Evolutionary conservation across 192 early-diverging fungal species (phyloP), one percentile per base, ranked within the genome.

Genomic region (Phycomyces nitens): DNA sequence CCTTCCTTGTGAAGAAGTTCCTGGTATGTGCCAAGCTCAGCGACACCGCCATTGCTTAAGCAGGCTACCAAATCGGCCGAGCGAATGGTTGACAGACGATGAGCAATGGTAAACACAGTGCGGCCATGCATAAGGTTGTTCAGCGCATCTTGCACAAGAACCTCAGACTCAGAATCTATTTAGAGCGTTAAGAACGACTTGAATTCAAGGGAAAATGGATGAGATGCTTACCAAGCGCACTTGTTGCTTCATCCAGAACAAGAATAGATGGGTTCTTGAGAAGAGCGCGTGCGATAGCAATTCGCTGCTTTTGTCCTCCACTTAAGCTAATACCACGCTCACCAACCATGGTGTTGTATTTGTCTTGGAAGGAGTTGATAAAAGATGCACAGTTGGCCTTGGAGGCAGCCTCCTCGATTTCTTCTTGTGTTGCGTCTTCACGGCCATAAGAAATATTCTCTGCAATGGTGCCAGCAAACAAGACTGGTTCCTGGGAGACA

Each of bases 321-420:
- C 75, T 78, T 18, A 84, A 53, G 21, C 74, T 66, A 29, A 75
- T 56, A 15, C 76, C 78, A 18, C 77, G 74, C 21, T 70, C 69
- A 43, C 79, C 81, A 1, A 83, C 71, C 54, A 67, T 44, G 12
- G 80, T 83, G 8, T 82, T 56, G 43, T 82, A 85, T 18, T 81
- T 80, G 20, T 86, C 75, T 6, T 80, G 80, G 42, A 88, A 77
- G 15, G 58, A 22, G 1, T 64, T 57, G 65, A 91, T 82, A 58
- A 91, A 91, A 12, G 82, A 78, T 61, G 87, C 81, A 60, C 85
- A 81, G 67, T 92, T 91, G 53, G 92, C 93, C 56, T 82, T 78
- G 16, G 72, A 70, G 8, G 92, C 92, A 0, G 88, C 92, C 2
- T 71, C 63, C 47, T 84, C 68, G 52, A 97, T 86, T 16, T 86